Base-by-base conservation (phyloP, 2,329 filamentous ascomycete genomes). In the Pyricularia pennisetigena region DNA sequence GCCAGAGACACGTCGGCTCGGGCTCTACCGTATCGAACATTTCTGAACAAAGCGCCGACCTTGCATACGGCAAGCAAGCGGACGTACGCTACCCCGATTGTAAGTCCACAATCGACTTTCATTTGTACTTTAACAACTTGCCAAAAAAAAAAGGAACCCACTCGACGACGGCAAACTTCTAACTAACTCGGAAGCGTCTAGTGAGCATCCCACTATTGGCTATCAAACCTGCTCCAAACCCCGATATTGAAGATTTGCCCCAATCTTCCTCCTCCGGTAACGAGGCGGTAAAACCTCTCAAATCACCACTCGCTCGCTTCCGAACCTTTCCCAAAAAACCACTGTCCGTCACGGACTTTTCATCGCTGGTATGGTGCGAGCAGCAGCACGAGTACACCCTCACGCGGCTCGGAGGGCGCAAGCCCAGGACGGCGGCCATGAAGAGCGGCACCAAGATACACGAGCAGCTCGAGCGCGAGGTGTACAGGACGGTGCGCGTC, bases 281-380 rank as follows among this genome's bases (percentile, higher is more conserved):
- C 72, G 63, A 68, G 68, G 69, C 71, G 64, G 59, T 49, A 20
- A 3, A 70, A 14, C 63, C 69, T 66, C 74, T 72, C 2, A 78
- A 76, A 24, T 82, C 84, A 1, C 94, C 93, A 0, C 79, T 97
- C 2, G 85, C 93, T 70, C 87, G 90, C 41, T 97, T 97, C 73
- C 89, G 94, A 54, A 88, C 87, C 0, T 88, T 85, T 68, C 92
- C 92, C 0, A 89, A 85, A 74, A 94, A 92, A 75, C 88, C 91
- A 0, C 83, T 98, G 8, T 93, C 91, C 0, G 95, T 98, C 0
- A 93, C 92, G 2, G 95, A 99, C 77, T 80, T 98, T 28, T 88
- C 94, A 0, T 90, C 92, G 0, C 94, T 94, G 2, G 90, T 94
- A 8, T 99, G 95, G 95, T 99, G 95, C 77, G 94, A 99, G 78